phyloP scores from a whole-genome alignment of 1,284 basidiomycete species.

The Polyporus tsugae region DNA sequence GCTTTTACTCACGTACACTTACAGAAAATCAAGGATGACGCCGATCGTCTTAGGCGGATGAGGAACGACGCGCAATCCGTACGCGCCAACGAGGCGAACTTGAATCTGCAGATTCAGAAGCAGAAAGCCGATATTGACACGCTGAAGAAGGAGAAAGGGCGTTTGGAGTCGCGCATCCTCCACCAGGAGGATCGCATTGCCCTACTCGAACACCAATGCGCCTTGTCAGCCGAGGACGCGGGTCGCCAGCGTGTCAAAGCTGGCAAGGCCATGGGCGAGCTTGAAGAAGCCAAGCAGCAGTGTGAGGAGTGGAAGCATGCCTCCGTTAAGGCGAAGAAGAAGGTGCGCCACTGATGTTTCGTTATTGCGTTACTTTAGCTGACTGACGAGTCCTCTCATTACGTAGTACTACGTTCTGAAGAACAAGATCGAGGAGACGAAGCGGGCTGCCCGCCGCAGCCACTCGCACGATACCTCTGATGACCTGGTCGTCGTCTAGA shows the following conservation, averaged over 20 bases:
- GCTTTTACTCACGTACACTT: not conserved
- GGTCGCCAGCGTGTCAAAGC: conserved; percentile 15
- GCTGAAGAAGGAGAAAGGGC: conserved; percentile 15
- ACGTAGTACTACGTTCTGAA: conserved; percentile 30
- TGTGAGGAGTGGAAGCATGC: conserved; percentile 24
- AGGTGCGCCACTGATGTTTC: conserved; percentile 19
- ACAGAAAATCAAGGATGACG: conserved; percentile 17
- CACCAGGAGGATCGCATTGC: conserved; percentile 18
- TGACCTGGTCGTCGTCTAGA: conserved; percentile 24
- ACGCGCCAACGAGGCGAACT: not conserved
- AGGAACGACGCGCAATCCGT: conserved; percentile 13
- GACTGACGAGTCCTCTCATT: not conserved
- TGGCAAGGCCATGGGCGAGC: conserved; percentile 6
- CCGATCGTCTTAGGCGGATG: conserved; percentile 7
- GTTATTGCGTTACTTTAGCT: not conserved
- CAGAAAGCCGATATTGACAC: conserved; percentile 8
- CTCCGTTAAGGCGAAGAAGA: conserved; percentile 27
- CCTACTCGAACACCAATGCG: conserved; percentile 18
- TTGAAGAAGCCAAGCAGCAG: conserved; percentile 13
- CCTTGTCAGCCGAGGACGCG: conserved; percentile 21
- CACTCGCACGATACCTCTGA: conserved; percentile 16
- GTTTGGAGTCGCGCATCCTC: conserved; percentile 5
- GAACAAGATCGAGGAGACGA: conserved; percentile 20
- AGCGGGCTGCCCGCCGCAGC: conserved; percentile 15
- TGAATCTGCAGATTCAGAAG: conserved; percentile 11